Evolutionary conservation across 768 basidiomycete species (phyloP).

Genomic region (Pleurotus cornucopiae): DNA sequence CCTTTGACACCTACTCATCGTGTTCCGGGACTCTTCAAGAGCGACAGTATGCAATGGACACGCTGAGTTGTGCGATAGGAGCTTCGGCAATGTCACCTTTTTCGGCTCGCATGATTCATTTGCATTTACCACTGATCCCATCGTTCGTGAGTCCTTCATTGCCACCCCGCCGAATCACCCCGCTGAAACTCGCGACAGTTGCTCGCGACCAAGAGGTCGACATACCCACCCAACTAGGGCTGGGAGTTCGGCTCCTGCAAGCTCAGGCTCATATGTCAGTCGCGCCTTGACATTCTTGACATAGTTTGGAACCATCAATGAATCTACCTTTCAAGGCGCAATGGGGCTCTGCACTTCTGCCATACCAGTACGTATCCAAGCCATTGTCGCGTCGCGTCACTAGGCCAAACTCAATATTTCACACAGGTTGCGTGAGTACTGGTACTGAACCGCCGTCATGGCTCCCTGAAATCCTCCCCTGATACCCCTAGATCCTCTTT

Average conservation of each 20-base stretch:
- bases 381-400: background rate
- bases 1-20: background rate
- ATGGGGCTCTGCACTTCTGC: constrained; percentile 57
- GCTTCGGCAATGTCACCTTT: constrained; percentile 49
- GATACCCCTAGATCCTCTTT: constrained; percentile 33
- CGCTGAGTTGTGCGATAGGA: constrained; percentile 53
- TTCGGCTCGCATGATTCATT: constrained; percentile 57
- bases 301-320: background rate
- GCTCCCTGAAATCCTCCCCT: too few species aligned
- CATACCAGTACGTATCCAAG: constrained; percentile 48
- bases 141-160: constrained; percentile 31
- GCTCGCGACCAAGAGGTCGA: constrained; percentile 47
- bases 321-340: constrained; percentile 19
- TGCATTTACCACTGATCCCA: constrained; percentile 42
- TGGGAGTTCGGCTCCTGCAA: constrained; percentile 57
- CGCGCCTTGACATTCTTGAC: background rate
- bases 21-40: constrained; percentile 14
- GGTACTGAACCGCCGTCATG: too few species aligned
- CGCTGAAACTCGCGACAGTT: background rate
- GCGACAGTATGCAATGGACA: constrained; percentile 61
- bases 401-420: background rate
- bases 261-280: constrained; percentile 48
- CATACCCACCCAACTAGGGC: constrained; percentile 41
- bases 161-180: too few species aligned
- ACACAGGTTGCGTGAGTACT: constrained; percentile 29